Conservation (phyloP, 495 filamentous ascomycete genomes). For the Terfezia claveryi region DNA sequence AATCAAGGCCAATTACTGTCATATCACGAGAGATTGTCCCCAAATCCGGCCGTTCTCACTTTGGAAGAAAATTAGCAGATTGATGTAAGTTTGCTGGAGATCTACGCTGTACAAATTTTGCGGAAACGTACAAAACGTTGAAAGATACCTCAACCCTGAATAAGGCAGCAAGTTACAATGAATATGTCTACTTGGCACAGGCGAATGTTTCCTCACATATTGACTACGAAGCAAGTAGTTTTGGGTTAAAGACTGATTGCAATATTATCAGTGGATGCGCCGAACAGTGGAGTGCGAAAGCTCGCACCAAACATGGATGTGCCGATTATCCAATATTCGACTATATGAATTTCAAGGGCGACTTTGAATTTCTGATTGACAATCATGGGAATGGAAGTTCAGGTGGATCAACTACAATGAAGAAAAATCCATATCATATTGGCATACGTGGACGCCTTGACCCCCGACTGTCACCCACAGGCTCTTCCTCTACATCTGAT, state of each 20-base stretch:
- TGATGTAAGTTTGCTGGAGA: not conserved
- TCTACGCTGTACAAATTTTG: not conserved
- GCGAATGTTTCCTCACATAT: not conserved
- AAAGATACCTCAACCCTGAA: not conserved
- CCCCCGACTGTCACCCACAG: not conserved
- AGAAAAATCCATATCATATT: not conserved
- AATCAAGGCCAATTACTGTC: not conserved
- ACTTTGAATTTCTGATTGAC: not conserved
- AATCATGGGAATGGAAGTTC: not conserved
- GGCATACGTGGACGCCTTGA: not conserved
- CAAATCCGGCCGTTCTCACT: not conserved
- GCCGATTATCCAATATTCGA: not conserved
- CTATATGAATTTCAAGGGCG: not conserved
- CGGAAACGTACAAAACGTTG: not conserved
- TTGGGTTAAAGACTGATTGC: not conserved
- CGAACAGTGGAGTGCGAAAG: not conserved
- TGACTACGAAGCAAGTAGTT: not conserved
- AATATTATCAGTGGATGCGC: not conserved
- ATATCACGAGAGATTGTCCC: not conserved
- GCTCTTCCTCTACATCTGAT: not conserved
- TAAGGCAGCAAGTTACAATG: not conserved
- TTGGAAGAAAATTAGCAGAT: not conserved
- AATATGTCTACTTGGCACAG: not conserved
- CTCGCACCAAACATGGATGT: not conserved
- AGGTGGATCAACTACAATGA: not conserved